These are phyloP conservation scores for Schoenoplectus triqueter DNA, from an alignment of 202 grass and related monocot species.

Conservation along the genomic window DNA sequence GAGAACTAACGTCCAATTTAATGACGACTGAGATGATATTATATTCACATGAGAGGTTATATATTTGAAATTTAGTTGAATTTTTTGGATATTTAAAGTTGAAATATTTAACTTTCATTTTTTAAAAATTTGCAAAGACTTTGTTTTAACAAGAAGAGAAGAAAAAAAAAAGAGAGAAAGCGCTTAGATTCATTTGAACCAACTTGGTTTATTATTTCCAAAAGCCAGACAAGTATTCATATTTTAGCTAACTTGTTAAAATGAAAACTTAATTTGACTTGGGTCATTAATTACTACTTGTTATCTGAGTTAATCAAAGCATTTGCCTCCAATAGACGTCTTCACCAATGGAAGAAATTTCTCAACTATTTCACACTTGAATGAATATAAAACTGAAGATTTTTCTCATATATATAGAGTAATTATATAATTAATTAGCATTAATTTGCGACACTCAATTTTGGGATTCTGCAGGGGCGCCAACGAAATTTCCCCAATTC, in stretches of 20 bases:
- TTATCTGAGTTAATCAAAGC: not conserved
- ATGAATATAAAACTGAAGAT: not conserved
- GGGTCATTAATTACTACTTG: not conserved
- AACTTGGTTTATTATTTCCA: not conserved
- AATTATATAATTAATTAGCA: not conserved
- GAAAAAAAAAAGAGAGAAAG: not conserved
- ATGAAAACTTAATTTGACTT: constrained; percentile 15
- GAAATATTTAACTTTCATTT: no score
- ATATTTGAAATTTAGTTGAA: no score
- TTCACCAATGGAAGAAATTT: not conserved
- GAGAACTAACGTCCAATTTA: no score
- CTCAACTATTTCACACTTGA: not conserved
- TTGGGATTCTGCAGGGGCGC: not conserved
- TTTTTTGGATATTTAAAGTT: no score
- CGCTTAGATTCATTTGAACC: not conserved
- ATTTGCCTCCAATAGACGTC: not conserved
- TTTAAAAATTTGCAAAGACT: not conserved
- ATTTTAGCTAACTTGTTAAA: not conserved
- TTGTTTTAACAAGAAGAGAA: not conserved
- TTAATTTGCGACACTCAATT: not conserved
- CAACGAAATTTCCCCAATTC: constrained; percentile 1
- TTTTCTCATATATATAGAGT: not conserved
- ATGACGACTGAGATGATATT: no score
- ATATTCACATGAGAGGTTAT: no score
- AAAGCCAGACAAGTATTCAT: not conserved